Conservation (phyloP, 805 yeast species). For the Teunomyces pallodes region DNA sequence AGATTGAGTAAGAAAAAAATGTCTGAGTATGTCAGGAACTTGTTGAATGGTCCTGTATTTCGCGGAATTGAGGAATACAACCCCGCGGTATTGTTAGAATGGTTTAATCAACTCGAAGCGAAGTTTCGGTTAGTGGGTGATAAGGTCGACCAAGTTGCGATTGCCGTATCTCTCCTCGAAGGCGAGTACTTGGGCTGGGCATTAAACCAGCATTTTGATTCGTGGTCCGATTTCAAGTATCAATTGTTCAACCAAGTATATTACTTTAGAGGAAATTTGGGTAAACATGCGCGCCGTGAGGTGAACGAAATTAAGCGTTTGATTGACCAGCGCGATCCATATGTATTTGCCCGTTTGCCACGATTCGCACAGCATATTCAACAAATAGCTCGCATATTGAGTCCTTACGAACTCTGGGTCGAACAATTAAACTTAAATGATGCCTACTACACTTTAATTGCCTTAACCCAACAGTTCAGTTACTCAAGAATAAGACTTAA, state of each 20-base stretch:
- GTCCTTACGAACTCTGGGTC: neutral
- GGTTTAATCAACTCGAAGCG: neutral
- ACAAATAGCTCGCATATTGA: neutral
- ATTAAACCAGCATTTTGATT: neutral
- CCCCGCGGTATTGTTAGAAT: neutral
- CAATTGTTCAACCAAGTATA: conserved; percentile 1
- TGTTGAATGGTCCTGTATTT: neutral
- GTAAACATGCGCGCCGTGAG: neutral
- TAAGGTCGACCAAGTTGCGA: neutral
- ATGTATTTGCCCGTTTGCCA: neutral
- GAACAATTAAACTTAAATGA: neutral
- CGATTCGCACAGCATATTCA: neutral
- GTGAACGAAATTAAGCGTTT: neutral
- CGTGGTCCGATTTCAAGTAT: conserved; percentile 1
- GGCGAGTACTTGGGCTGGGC: conserved; percentile 1
- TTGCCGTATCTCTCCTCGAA: neutral
- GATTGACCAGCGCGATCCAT: neutral
- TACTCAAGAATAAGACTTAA: neutral
- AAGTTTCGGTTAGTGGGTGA: neutral
- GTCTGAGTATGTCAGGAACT: neutral
- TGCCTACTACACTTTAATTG: neutral
- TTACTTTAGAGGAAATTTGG: neutral
- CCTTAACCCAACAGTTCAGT: neutral
- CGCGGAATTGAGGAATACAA: neutral
- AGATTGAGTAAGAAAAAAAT: neutral